These are phyloP conservation scores for Phaeotremella skinneri DNA, from an alignment of 768 basidiomycete genomes.

Conservation along the genomic window DNA sequence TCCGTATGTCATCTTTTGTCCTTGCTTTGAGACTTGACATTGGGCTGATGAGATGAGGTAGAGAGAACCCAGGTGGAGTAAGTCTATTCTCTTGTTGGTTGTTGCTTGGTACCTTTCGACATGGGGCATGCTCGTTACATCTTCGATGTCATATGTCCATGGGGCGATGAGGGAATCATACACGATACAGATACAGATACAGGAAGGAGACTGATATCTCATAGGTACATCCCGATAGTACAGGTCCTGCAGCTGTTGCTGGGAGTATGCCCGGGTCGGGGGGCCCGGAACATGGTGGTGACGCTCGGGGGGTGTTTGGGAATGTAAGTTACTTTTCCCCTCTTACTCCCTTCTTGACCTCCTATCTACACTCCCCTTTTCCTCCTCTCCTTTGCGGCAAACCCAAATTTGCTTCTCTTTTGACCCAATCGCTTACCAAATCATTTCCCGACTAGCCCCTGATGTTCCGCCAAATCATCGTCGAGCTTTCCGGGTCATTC, in stretches of 20 bases:
- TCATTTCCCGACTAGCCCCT: conserved; percentile 35
- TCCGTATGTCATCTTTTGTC: conserved; percentile 20
- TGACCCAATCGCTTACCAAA: not conserved
- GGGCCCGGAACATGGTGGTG: conserved; percentile 36
- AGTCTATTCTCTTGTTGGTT: conserved; percentile 15
- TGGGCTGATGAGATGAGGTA: not conserved
- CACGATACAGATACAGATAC: too few species aligned
- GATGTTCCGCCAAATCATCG: conserved; percentile 45
- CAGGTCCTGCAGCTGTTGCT: conserved; percentile 21
- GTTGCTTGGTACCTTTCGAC: not conserved
- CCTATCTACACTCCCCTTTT: not conserved
- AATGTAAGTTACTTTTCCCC: conserved; percentile 36
- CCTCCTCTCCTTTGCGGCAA: not conserved
- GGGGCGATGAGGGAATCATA: too few species aligned
- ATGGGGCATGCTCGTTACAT: conserved; percentile 26
- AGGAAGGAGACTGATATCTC: not conserved
- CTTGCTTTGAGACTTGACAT: not conserved
- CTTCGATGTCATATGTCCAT: conserved; percentile 35
- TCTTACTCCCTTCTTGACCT: not conserved
- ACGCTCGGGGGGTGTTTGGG: conserved; percentile 45
- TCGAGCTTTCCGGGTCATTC: conserved; percentile 40
- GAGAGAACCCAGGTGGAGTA: conserved; percentile 51
- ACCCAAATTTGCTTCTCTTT: not conserved
- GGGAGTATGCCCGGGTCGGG: conserved; percentile 47
- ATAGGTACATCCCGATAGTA: not conserved